Evolutionary conservation across 805 yeast species (phyloP).

Genomic region (Candida oleophila): DNA sequence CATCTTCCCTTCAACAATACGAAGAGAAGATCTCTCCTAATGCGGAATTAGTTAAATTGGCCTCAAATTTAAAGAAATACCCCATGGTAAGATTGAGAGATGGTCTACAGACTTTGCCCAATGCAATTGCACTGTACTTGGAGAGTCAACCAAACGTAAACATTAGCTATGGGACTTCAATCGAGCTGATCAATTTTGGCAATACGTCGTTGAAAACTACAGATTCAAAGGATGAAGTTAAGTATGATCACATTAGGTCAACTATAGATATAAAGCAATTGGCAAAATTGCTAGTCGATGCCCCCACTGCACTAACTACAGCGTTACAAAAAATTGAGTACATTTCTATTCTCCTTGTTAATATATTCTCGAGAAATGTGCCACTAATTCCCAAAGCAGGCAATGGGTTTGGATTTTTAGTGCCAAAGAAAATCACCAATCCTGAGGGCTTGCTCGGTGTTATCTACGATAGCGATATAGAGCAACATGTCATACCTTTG

Average conservation of each 20-base stretch:
- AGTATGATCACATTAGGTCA: conserved; percentile 58
- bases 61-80: conserved; percentile 42
- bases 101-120: conserved; percentile 59
- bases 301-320: conserved; percentile 8
- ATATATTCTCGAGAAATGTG: conserved; percentile 49
- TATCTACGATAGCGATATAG: conserved; percentile 86
- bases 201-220: conserved; percentile 15
- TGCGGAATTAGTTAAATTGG: conserved; percentile 36
- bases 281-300: conserved; percentile 25
- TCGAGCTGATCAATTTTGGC: conserved; percentile 20
- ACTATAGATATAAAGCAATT: conserved; percentile 51
- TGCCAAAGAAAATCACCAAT: conserved; percentile 56
- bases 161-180: conserved; percentile 27
- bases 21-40: conserved; percentile 37
- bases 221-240: conserved; percentile 7
- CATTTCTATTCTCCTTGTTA: conserved; percentile 60
- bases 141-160: conserved; percentile 38
- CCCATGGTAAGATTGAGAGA: conserved; percentile 61
- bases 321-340: conserved; percentile 30
- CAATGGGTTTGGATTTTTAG: conserved; percentile 85
- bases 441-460: conserved; percentile 72
- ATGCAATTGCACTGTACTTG: conserved; percentile 38
- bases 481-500: conserved; percentile 21
- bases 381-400: conserved; percentile 32
- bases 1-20: conserved; percentile 25